A percentile compares a stretch with the other conserved stretches of the same genome.
Evolutionary conservation across 2,329 filamentous ascomycete species (phyloP).

Genomic region (Paraphaeosphaeria sporulosa): DNA sequence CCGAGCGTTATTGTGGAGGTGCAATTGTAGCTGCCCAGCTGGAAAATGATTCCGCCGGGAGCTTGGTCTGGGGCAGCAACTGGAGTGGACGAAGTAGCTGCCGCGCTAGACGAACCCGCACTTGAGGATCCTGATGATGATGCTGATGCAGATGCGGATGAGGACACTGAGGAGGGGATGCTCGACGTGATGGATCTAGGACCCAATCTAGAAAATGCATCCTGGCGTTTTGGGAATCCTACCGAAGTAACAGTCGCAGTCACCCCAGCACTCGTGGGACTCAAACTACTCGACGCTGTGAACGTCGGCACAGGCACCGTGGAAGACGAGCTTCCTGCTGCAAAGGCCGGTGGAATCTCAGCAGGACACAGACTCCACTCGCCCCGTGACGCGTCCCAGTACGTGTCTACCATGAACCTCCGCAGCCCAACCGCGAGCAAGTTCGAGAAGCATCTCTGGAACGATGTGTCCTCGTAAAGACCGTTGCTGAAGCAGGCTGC

Average conservation of each 20-base stretch:
- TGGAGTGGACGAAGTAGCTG: constrained; percentile 17
- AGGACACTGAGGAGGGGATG: not conserved
- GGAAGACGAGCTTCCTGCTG: constrained; percentile 11
- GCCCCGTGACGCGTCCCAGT: constrained; percentile 65
- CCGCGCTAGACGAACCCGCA: constrained; percentile 4
- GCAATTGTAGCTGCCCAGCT: constrained; percentile 62
- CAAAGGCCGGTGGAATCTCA: constrained; percentile 51
- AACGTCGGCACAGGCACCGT: constrained; percentile 19
- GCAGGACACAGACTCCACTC: constrained; percentile 70
- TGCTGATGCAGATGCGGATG: not conserved
- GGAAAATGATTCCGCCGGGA: constrained; percentile 44
- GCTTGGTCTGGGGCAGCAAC: constrained; percentile 23
- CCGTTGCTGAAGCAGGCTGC: constrained; percentile 65
- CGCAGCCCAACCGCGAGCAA: constrained; percentile 67
- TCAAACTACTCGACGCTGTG: not conserved
- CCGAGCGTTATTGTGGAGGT: constrained; percentile 60
- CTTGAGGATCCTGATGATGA: not conserved
- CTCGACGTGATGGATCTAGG: constrained; percentile 8
- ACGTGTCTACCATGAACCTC: constrained; percentile 66
- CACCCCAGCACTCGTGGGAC: constrained; percentile 3
- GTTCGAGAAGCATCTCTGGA: constrained; percentile 67
- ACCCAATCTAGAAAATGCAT: constrained; percentile 4
- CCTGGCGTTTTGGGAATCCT: constrained; percentile 18
- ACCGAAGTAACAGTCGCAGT: not conserved
- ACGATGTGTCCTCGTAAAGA: constrained; percentile 61